These are phyloP conservation scores for Luvunga scandens DNA, from an alignment of 345 rosid genomes.

Conservation along the genomic window DNA sequence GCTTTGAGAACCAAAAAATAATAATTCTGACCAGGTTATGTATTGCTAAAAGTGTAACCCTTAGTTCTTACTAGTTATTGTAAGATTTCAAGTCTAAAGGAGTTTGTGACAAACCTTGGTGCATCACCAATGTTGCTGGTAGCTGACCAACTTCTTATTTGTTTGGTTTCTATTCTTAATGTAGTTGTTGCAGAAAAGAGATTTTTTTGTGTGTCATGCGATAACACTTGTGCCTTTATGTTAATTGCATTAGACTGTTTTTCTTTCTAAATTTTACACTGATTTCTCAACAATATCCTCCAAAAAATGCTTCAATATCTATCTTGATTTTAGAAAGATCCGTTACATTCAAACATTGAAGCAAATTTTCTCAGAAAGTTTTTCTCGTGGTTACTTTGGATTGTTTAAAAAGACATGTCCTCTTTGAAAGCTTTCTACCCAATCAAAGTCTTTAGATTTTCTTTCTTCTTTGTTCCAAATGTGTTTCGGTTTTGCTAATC, in stretches of 20 bases:
- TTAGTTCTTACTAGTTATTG: not conserved
- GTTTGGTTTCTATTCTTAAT: not conserved
- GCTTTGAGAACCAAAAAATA: not conserved
- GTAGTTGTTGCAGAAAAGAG: not conserved
- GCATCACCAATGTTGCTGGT: not conserved
- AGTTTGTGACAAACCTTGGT: not conserved
- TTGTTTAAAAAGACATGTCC: not conserved
- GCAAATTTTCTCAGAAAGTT: not conserved
- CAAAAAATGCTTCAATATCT: not conserved
- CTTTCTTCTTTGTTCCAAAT: not conserved
- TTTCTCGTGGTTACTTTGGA: not conserved
- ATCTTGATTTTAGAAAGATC: not conserved
- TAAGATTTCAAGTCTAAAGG: not conserved
- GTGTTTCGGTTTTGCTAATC: not conserved
- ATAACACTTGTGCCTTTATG: not conserved
- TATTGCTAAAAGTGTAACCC: not conserved
- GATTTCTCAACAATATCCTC: not conserved
- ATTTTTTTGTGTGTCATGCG: not conserved
- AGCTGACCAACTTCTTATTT: not conserved
- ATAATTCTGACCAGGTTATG: not conserved
- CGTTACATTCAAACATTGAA: not conserved
- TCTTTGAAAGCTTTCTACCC: not conserved
- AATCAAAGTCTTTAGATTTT: not conserved
- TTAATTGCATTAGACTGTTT: not conserved
- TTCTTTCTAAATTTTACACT: not conserved